Conservation (phyloP, 192 early-diverging fungal genomes). For the Podila clonocystis region DNA sequence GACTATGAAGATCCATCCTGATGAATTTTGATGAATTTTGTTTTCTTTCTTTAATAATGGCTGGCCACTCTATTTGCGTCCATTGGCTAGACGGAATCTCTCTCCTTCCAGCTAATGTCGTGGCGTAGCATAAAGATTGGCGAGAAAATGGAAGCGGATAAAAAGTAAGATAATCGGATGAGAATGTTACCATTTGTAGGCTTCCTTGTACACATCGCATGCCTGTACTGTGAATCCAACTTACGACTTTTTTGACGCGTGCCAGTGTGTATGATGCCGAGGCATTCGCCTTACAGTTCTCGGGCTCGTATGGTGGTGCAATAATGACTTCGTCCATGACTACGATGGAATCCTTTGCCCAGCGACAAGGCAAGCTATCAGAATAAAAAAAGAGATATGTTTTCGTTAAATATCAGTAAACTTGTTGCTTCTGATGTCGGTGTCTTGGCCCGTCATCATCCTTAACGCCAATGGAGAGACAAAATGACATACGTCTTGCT, state of each 20-base stretch:
- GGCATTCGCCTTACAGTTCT: slow-evolving; percentile 70
- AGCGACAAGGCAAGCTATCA: slow-evolving; percentile 77
- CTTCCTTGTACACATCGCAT: background rate
- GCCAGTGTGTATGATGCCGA: slow-evolving; percentile 67
- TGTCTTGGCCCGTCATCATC: background rate
- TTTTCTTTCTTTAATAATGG: slow-evolving; percentile 15
- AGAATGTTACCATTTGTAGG: background rate
- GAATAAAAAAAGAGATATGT: background rate
- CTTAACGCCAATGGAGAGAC: background rate
- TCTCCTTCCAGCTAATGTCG: slow-evolving; percentile 60
- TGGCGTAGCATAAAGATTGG: background rate
- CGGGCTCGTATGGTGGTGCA: slow-evolving; percentile 75
- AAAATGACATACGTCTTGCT: slow-evolving; percentile 71
- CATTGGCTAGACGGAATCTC: slow-evolving; percentile 51
- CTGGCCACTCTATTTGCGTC: slow-evolving; percentile 33
- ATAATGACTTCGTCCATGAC: slow-evolving; percentile 86
- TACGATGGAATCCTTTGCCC: slow-evolving; percentile 77
- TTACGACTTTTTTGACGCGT: slow-evolving; percentile 81
- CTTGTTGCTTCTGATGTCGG: background rate
- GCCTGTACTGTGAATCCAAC: slow-evolving; percentile 11
- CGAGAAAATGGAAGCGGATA: background rate
- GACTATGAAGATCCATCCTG: background rate
- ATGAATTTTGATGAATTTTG: background rate
- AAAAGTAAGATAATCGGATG: background rate
- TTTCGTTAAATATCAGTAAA: background rate